Evolutionary conservation across 176 grass and related monocot genomes (phyloP).

Genomic region (Aegilops bicornis): DNA sequence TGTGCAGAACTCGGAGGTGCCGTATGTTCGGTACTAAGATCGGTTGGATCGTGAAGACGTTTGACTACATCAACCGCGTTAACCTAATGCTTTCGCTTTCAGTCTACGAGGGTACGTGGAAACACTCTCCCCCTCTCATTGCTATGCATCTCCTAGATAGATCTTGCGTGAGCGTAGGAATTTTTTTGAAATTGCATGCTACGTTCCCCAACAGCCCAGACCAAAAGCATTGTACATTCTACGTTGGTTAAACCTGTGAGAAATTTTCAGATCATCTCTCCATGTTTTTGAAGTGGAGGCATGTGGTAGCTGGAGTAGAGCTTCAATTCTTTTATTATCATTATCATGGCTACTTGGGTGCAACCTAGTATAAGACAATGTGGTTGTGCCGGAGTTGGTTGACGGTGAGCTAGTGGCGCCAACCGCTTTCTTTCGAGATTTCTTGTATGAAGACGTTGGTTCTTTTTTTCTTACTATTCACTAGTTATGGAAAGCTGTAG

Average conservation of each 20-base stretch:
- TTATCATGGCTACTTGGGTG: background rate
- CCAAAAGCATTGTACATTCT: conserved; percentile 33
- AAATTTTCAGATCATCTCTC: background rate
- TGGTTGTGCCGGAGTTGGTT: background rate
- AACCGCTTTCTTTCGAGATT: background rate
- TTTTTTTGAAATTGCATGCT: too few species aligned
- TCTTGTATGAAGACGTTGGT: background rate
- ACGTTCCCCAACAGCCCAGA: background rate
- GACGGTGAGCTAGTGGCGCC: background rate
- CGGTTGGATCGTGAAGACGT: too few species aligned
- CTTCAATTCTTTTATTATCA: background rate
- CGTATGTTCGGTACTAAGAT: too few species aligned
- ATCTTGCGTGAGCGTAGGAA: too few species aligned
- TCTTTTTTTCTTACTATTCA: too few species aligned
- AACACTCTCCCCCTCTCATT: too few species aligned
- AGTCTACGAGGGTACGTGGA: too few species aligned
- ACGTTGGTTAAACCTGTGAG: conserved; percentile 11
- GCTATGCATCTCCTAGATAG: too few species aligned
- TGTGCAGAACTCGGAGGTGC: too few species aligned
- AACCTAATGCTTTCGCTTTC: too few species aligned
- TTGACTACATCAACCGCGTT: too few species aligned
- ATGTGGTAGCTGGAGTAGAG: background rate
- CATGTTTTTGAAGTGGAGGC: conserved; percentile 8
- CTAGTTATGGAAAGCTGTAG: too few species aligned
- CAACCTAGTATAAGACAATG: background rate